Conservation (phyloP, 306 rosid genomes). For the Benincasa hispida region DNA sequence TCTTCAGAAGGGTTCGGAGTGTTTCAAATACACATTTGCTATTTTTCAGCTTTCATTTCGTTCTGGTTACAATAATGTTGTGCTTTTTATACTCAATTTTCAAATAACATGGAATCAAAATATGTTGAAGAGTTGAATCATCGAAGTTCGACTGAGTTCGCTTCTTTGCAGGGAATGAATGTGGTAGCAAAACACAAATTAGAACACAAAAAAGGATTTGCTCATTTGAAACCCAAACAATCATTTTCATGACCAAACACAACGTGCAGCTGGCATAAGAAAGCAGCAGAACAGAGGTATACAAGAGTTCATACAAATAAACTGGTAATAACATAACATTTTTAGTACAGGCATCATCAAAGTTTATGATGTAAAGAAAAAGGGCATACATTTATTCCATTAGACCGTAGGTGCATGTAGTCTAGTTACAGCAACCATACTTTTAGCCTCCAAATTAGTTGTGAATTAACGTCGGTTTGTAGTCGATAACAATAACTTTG, state of each 20-base stretch:
- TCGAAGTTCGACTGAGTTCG: background rate
- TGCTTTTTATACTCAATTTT: background rate
- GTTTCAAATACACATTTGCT: background rate
- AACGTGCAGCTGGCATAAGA: background rate
- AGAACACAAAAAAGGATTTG: background rate
- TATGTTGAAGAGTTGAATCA: background rate
- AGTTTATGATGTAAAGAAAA: background rate
- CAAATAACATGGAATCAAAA: background rate
- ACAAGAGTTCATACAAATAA: background rate
- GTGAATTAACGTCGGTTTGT: conserved; percentile 34
- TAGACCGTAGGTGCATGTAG: background rate
- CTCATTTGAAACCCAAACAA: background rate
- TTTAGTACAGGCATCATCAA: background rate
- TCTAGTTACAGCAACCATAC: background rate
- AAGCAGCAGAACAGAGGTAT: background rate
- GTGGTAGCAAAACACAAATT: background rate
- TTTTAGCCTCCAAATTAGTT: background rate
- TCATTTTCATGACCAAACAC: background rate
- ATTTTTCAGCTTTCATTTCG: background rate
- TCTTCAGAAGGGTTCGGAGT: background rate
- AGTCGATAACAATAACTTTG: conserved; percentile 49
- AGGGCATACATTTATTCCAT: background rate
- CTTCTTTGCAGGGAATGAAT: background rate
- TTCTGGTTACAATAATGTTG: background rate
- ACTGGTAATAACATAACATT: background rate